Evolutionary conservation across 2,329 filamentous ascomycete species (phyloP).

Genomic region (Hymenoscyphus fraxineus): DNA sequence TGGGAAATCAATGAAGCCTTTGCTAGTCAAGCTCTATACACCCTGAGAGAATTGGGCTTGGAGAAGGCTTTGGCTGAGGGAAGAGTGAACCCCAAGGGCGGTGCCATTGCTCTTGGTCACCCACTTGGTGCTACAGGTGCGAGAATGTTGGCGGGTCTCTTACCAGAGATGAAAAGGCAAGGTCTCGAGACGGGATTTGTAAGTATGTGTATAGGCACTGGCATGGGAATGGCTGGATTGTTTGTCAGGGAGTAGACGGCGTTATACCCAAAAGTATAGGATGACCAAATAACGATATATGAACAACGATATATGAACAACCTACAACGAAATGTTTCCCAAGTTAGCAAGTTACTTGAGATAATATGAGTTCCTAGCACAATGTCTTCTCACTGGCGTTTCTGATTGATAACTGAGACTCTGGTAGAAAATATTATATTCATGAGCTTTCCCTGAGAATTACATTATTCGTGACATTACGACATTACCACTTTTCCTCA

Average conservation of each 20-base stretch:
- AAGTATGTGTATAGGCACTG: slow-evolving; percentile 84
- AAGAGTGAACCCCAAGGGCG: slow-evolving; percentile 86
- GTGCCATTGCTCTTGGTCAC: slow-evolving; percentile 91
- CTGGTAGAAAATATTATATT: neutral
- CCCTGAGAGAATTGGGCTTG: slow-evolving; percentile 65
- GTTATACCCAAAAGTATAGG: slow-evolving; percentile 5
- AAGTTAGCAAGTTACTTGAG: too few relatives aligned
- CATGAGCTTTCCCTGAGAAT: neutral
- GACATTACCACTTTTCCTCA: slow-evolving; percentile 11
- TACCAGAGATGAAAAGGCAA: slow-evolving; percentile 64
- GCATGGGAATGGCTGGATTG: slow-evolving; percentile 72
- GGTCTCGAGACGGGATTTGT: slow-evolving; percentile 76
- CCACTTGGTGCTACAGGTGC: slow-evolving; percentile 86
- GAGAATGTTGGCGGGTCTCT: slow-evolving; percentile 64
- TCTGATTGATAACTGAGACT: too few relatives aligned
- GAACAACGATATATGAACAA: too few relatives aligned
- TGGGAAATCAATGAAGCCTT: slow-evolving; percentile 95
- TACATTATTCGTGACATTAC: neutral
- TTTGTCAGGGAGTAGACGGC: slow-evolving; percentile 58
- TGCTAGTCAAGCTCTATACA: slow-evolving; percentile 65
- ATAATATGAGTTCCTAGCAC: too few relatives aligned
- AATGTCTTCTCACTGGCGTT: too few relatives aligned
- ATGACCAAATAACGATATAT: neutral
- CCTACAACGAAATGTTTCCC: too few relatives aligned
- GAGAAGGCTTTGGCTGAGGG: slow-evolving; percentile 58